Percentiles rank a stretch among this genome's conserved stretches.
These are phyloP conservation scores for Musa acuminata DNA, from an alignment of 176 grass and related monocot genomes.

Conservation along the genomic window DNA sequence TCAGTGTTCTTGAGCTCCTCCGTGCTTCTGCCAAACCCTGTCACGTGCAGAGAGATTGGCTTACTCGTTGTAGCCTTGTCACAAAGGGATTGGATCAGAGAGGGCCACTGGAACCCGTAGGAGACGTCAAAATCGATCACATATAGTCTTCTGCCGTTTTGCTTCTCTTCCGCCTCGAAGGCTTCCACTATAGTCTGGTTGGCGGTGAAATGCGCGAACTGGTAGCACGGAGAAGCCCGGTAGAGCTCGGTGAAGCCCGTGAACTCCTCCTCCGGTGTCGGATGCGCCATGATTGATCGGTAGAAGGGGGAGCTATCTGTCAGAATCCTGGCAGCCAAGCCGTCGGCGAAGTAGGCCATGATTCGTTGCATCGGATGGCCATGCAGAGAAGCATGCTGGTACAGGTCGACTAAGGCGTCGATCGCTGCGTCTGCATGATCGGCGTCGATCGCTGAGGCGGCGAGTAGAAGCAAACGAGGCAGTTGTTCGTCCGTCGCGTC, in stretches of 20 bases:
- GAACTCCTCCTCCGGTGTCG: conserved; percentile 33
- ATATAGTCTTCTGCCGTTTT: no score
- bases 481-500: conserved; percentile 16
- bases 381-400: conserved; percentile 32
- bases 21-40: conserved; percentile 34
- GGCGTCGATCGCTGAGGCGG: conserved; percentile 28
- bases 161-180: no score
- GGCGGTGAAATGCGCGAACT: conserved; percentile 85
- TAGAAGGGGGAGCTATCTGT: not conserved
- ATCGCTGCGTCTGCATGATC: conserved; percentile 29
- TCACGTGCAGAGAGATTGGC: conserved; percentile 46
- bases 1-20: conserved; percentile 55
- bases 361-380: conserved; percentile 51
- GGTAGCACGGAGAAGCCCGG: conserved; percentile 48
- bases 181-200: conserved; percentile 25
- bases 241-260: conserved; percentile 64
- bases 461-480: conserved; percentile 37
- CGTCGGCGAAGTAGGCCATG: conserved; percentile 53
- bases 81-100: conserved; percentile 70
- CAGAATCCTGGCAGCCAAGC: not conserved
- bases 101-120: conserved; percentile 25
- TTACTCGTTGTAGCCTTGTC: conserved; percentile 25
- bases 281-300: not conserved
- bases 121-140: no score
- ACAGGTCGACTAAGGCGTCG: conserved; percentile 39